phyloP scores from a whole-genome alignment of 495 filamentous ascomycete species.

The Hypoxylon lenormandii region DNA sequence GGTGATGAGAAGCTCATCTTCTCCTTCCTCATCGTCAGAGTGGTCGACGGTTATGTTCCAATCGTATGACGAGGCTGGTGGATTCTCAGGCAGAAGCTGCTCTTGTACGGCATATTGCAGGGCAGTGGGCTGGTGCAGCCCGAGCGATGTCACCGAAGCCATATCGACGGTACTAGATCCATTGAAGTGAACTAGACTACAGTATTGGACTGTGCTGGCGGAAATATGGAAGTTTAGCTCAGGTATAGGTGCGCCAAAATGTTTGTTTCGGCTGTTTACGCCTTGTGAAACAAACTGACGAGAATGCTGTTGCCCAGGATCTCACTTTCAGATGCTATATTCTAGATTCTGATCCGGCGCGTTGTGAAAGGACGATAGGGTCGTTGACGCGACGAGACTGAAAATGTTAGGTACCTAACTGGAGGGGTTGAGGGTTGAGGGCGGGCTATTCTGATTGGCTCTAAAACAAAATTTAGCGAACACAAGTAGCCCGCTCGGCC shows the following conservation, averaged over 20 bases:
- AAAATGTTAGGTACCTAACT: constrained; percentile 1
- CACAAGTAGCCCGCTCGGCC: no score
- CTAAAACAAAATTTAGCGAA: no score
- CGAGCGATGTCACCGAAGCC: constrained; percentile 88
- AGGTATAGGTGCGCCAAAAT: neutral
- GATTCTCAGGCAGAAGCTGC: constrained; percentile 76
- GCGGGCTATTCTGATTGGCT: no score
- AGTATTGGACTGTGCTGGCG: constrained; percentile 1
- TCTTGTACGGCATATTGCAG: constrained; percentile 86
- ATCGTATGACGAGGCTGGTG: constrained; percentile 72
- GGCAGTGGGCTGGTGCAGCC: constrained; percentile 85
- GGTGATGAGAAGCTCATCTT: constrained; percentile 90
- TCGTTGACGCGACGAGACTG: constrained; percentile 22
- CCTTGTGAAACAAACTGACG: no score
- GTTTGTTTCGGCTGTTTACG: no score
- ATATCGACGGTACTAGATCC: constrained; percentile 62
- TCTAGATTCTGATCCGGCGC: no score
- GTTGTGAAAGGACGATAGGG: no score
- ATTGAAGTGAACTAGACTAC: constrained; percentile 24
- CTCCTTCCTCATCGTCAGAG: constrained; percentile 60
- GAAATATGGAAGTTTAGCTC: neutral
- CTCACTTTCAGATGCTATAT: no score
- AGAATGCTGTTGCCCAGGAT: no score
- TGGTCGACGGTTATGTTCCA: constrained; percentile 72
- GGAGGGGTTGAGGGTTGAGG: constrained; percentile 15